These are phyloP conservation scores for Aspergillus ellipticus DNA, from an alignment of 495 filamentous ascomycete genomes.

Conservation along the genomic window DNA sequence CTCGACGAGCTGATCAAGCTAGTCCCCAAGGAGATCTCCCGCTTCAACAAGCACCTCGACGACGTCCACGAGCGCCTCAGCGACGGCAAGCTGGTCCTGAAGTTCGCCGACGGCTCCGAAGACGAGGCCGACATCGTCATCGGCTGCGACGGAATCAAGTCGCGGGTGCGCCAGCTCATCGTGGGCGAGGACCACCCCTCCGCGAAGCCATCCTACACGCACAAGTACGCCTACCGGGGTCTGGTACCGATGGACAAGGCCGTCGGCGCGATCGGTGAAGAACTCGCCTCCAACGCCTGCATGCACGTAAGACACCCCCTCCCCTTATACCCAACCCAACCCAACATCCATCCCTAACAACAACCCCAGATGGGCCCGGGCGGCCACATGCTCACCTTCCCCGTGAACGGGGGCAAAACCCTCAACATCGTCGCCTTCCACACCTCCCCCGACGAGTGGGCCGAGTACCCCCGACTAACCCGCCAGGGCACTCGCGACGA, in stretches of 20 bases:
- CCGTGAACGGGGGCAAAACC: constrained; percentile 41
- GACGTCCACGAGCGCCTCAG: constrained; percentile 19
- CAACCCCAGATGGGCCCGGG: constrained; percentile 36
- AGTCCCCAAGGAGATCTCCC: constrained; percentile 38
- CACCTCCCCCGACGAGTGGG: constrained; percentile 35
- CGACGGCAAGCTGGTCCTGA: constrained; percentile 23
- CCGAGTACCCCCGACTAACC: constrained; percentile 21
- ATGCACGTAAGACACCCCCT: constrained; percentile 30
- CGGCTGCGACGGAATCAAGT: constrained; percentile 60
- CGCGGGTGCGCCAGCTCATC: constrained; percentile 39
- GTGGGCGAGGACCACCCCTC: constrained; percentile 36
- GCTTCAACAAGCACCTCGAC: constrained; percentile 41
- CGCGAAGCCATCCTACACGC: constrained; percentile 38
- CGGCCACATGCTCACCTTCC: constrained; percentile 46
- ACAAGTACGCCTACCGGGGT: constrained; percentile 50
- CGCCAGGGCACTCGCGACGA: constrained; percentile 31
- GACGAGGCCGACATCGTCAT: constrained; percentile 44
- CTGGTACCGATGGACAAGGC: constrained; percentile 51
- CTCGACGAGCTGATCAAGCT: constrained; percentile 45
- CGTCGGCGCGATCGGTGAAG: constrained; percentile 42
- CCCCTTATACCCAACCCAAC: not conserved
- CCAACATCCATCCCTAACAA: not conserved
- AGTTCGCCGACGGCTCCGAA: constrained; percentile 28
- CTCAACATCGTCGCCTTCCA: constrained; percentile 40
- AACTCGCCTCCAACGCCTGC: constrained; percentile 39